Base-by-base conservation (phyloP, 305 asterid genomes). In the Stenogyne calaminthoides region DNA sequence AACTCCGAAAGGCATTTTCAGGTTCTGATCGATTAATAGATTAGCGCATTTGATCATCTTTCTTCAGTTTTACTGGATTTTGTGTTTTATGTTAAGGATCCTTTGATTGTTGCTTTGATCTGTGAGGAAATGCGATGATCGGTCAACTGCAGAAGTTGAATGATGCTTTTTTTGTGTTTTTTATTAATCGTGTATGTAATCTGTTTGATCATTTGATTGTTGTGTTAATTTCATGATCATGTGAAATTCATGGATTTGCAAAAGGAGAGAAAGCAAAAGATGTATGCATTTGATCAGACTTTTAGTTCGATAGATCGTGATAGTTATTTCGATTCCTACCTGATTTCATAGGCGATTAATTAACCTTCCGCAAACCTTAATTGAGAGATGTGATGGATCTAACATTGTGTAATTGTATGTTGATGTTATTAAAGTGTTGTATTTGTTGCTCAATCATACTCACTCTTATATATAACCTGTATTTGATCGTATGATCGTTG, bases 1-100 rank as follows among this genome's bases (percentile, higher is more conserved):
- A 90, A 79, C 96, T 92, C 76, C 91, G 70, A 79, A 82, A 89
- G 79, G 98, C 98, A 59, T 92, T 92, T 71, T 75, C 83, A 84
- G 98, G 96, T 91, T 11, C 3, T 16, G 25, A 18, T 72, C 77
- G 7, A 12, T 55, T 63, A 29, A 16, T 51, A 19, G 39, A 67
- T 59, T 40, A 7, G 9, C 22, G 25, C 14, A 29, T 75, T 67
- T 54, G 12, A 7, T 54, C 15, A n/a, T 64, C 40, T 42, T n/a
- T n/a, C n/a, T n/a, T n/a, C n/a, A n/a, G n/a, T n/a, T n/a, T n/a
- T n/a, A n/a, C n/a, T n/a, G n/a, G n/a, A n/a, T n/a, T 2, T 46
- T 49, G n/a, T n/a, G 42, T 12, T 46, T 51, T 40, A 1, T 51
- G 55, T 52, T n/a, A 14, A 64, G 29, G 66, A 72, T 77, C 64